These are phyloP conservation scores for Aspergillus candidus DNA, from an alignment of 2,329 filamentous ascomycete species.

Conservation along the genomic window DNA sequence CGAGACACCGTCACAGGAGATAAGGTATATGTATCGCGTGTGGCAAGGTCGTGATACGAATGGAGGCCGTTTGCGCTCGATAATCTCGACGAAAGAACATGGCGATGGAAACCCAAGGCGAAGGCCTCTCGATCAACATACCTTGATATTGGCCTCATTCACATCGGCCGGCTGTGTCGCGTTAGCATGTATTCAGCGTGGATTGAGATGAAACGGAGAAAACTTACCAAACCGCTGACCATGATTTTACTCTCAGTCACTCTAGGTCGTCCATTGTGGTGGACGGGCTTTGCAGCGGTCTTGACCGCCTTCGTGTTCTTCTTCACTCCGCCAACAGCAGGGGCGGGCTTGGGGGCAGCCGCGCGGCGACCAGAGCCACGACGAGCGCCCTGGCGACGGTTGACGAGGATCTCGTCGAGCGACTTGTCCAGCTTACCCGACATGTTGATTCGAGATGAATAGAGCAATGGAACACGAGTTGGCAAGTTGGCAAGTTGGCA, in stretches of 20 bases:
- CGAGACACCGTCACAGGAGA: conserved; percentile 22
- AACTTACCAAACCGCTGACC: conserved; percentile 92
- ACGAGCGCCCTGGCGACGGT: conserved; percentile 53
- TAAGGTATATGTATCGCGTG: conserved; percentile 18
- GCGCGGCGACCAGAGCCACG: conserved; percentile 41
- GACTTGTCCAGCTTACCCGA: conserved; percentile 94
- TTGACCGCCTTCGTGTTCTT: conserved; percentile 59
- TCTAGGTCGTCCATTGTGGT: conserved; percentile 55
- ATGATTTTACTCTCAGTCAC: conserved; percentile 88
- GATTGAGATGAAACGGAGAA: conserved; percentile 30
- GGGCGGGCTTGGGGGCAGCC: conserved; percentile 24
- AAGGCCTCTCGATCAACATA: conserved; percentile 91
- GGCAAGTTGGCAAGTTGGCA: too few species aligned
- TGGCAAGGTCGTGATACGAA: conserved; percentile 23
- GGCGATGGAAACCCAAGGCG: conserved; percentile 67
- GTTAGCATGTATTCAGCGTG: conserved; percentile 33
- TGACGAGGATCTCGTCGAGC: conserved; percentile 93
- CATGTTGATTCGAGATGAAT: conserved; percentile 51
- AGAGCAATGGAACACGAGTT: too few species aligned
- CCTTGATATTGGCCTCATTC: conserved; percentile 96
- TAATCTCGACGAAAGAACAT: conserved; percentile 42
- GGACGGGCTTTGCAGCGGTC: conserved; percentile 46
- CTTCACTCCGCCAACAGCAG: conserved; percentile 71
- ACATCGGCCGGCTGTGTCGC: conserved; percentile 78
- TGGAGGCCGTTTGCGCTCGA: conserved; percentile 34